These are phyloP conservation scores for Phlegmacium glaucopus DNA, from an alignment of 768 basidiomycete genomes.

Conservation along the genomic window DNA sequence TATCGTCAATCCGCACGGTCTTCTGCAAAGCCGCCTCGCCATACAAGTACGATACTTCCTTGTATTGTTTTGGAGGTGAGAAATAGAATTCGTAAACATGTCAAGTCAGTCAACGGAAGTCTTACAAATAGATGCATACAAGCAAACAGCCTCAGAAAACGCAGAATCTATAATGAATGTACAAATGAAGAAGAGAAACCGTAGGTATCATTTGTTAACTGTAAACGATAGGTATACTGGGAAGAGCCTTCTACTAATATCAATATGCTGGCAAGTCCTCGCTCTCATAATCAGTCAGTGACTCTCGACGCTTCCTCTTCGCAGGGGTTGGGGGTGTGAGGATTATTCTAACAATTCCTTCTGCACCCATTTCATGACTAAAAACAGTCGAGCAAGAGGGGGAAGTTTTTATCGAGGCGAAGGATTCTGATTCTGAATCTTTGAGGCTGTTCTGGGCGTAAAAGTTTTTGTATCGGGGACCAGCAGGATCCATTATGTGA, in stretches of 20 bases:
- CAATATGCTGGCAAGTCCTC: background rate
- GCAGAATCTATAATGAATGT: no score
- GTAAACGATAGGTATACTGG: no score
- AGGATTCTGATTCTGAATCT: conserved; percentile 7
- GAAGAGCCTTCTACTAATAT: background rate
- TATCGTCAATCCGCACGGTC: no score
- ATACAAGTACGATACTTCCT: no score
- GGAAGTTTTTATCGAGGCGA: conserved; percentile 18
- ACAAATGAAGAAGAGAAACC: no score
- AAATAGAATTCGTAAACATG: no score
- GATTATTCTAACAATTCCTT: conserved; percentile 22
- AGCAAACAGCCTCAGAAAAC: no score
- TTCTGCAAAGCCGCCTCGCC: no score
- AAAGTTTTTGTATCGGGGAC: conserved; percentile 2
- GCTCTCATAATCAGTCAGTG: background rate
- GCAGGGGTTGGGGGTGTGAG: conserved; percentile 31
- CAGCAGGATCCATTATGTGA: background rate
- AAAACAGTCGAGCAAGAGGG: conserved; percentile 28
- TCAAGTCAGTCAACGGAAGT: no score
- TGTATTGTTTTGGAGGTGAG: no score
- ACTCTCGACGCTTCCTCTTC: conserved; percentile 9
- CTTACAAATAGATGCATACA: no score
- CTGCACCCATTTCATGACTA: conserved; percentile 17
- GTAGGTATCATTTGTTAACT: no score
- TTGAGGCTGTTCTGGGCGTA: conserved; percentile 5